Evolutionary conservation across 352 stramenopile genomes (phyloP).

Genomic region (Phytophthora lateralis): DNA sequence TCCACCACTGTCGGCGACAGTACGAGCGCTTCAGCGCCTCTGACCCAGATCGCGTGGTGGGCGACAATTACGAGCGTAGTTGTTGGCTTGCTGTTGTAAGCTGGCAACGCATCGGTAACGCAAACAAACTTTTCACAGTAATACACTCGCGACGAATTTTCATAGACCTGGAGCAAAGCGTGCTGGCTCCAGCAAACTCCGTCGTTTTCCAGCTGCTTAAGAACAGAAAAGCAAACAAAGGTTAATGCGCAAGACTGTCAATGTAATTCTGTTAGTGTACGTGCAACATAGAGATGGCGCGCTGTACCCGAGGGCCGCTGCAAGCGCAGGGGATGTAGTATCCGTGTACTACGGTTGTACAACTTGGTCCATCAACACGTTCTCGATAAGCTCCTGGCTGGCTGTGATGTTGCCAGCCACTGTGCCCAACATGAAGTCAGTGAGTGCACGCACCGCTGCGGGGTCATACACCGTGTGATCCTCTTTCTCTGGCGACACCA

Average conservation of each 20-base stretch:
- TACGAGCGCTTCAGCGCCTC: conserved; percentile 14
- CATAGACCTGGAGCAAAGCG: neutral
- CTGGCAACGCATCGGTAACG: too few species aligned
- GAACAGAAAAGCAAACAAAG: neutral
- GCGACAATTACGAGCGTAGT: conserved; percentile 9
- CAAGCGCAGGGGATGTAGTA: neutral
- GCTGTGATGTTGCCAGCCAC: conserved; percentile 52
- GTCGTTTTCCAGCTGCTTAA: neutral
- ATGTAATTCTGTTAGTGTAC: conserved; percentile 8
- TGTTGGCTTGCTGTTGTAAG: conserved; percentile 8
- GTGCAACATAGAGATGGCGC: conserved; percentile 1
- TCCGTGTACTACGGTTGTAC: conserved; percentile 14
- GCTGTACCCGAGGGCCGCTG: neutral
- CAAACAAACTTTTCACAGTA: too few species aligned
- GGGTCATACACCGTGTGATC: conserved; percentile 44
- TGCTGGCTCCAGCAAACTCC: neutral
- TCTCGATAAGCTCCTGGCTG: conserved; percentile 65
- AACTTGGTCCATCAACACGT: conserved; percentile 47
- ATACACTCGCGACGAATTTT: neutral
- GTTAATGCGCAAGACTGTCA: neutral
- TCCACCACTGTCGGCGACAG: conserved; percentile 15
- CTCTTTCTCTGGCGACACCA: conserved; percentile 49
- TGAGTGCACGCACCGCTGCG: conserved; percentile 50
- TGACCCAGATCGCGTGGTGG: conserved; percentile 13
- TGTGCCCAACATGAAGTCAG: conserved; percentile 60